Evolutionary conservation across 805 yeast genomes (phyloP).

Genomic region (Wickerhamiella musiphila): DNA sequence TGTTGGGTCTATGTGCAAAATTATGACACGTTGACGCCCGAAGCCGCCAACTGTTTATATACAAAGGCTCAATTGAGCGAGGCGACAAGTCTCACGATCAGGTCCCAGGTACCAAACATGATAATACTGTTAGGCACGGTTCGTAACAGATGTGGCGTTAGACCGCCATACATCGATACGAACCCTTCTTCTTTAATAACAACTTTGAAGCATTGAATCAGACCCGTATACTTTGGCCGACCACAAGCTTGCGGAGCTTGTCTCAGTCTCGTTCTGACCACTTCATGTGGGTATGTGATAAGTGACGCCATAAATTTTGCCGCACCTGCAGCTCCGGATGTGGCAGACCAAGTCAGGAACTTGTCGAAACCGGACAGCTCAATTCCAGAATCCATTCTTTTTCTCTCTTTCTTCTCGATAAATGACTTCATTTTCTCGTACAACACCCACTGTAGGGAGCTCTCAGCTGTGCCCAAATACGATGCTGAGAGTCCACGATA

Average conservation of each 20-base stretch:
- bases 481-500: slow-evolving; percentile 91
- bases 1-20: no score
- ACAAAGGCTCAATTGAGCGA: no score
- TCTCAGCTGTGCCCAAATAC: slow-evolving; percentile 81
- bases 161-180: slow-evolving; percentile 87
- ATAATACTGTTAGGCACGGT: slow-evolving; percentile 96
- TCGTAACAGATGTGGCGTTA: slow-evolving; percentile 89
- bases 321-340: slow-evolving; percentile 94
- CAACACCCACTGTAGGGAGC: slow-evolving; percentile 88
- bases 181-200: slow-evolving; percentile 88
- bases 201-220: slow-evolving; percentile 69
- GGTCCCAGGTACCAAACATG: slow-evolving; percentile 98
- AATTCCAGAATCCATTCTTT: slow-evolving; percentile 21
- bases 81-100: slow-evolving; percentile 39
- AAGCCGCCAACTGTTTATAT: no score
- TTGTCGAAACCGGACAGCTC: slow-evolving; percentile 35
- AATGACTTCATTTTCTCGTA: slow-evolving; percentile 83
- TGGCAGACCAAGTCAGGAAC: slow-evolving; percentile 77
- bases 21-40: slow-evolving; percentile 2
- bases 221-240: slow-evolving; percentile 72
- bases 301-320: slow-evolving; percentile 89
- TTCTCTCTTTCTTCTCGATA: slow-evolving; percentile 33
- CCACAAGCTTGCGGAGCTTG: slow-evolving; percentile 82
- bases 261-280: slow-evolving; percentile 83
- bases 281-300: slow-evolving; percentile 93